Evolutionary conservation across 2,329 filamentous ascomycete species (phyloP), one percentile per base, ranked within the genome.

Genomic region (Cadophora gregata): DNA sequence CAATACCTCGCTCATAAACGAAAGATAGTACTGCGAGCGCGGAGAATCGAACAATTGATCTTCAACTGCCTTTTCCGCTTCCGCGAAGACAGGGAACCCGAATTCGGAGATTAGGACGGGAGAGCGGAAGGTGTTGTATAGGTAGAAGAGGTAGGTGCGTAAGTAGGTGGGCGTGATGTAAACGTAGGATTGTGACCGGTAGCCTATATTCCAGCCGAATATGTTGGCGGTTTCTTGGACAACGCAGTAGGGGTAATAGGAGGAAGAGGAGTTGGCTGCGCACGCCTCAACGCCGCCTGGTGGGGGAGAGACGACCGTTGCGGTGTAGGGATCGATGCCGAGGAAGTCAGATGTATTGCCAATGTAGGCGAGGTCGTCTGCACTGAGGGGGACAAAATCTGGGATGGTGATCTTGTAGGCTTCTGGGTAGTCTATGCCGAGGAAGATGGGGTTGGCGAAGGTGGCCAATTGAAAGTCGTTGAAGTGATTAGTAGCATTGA

Each of bases 161-260:
- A 90, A 80, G 70, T 86, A 88, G 1, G 80, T 81, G 0, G 86
- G 87, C 0, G 87, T 84, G 38, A 84, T 83, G 75, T 88, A 87
- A n/a, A 85, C 82, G 71, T 87, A 86, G 1, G 80, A 80, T 38
- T 85, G 78, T 1, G 84, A 86, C 14, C 81, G 79, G 68, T 87
- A 86, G 24, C 86, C 86, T 59, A 88, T 84, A 70, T 84, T 79
- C 86, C 86, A 89, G 2, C 85, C 85, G 33, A 81, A 47, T 1
- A 78, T 75, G 47, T 83, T 83, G 1, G 75, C 77, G 0, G 78
- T 82, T 12, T 79, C 80, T 65, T 84, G 81, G 0, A 79, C 80
- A 1, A 85, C 84, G 69, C 86, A 89, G 67, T 83, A 82, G 0
- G 86, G 86, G 24, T 80, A 82, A 9, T 82, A 77, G 0, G 81